A percentile compares a stretch with the other conserved stretches of the same genome.
These are phyloP conservation scores for Fusarium mexicanum DNA, from an alignment of 2,329 filamentous ascomycete genomes.

Conservation along the genomic window DNA sequence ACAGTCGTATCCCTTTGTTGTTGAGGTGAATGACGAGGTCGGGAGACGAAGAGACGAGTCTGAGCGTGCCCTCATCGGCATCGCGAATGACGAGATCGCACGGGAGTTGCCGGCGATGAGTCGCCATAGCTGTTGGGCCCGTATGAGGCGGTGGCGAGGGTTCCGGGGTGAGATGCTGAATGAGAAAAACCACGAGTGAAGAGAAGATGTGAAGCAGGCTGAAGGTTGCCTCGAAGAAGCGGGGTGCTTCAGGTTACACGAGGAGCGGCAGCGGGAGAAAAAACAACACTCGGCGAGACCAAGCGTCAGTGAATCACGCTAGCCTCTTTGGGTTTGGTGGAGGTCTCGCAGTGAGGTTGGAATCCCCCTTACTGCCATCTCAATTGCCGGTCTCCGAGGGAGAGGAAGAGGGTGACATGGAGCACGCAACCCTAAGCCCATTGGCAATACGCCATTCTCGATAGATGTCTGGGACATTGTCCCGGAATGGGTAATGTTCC, in stretches of 20 bases:
- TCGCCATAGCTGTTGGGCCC: fast-evolving
- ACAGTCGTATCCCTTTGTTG: fast-evolving
- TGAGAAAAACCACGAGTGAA: neutral
- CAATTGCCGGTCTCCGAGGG: no score
- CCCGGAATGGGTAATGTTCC: no score
- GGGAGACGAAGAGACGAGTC: fast-evolving
- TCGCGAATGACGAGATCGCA: neutral
- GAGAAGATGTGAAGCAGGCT: neutral
- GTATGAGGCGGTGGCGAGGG: fast-evolving
- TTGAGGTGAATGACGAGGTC: fast-evolving
- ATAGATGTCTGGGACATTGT: no score
- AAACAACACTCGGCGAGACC: neutral
- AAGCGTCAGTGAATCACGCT: neutral
- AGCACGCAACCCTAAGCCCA: no score
- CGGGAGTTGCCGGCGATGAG: fast-evolving
- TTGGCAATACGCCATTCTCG: no score
- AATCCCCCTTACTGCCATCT: no score
- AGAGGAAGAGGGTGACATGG: no score
- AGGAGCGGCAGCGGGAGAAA: neutral
- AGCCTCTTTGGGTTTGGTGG: neutral
- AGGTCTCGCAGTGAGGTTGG: no score
- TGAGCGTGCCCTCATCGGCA: neutral
- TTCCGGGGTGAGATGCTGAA: fast-evolving
- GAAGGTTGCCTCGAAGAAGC: neutral
- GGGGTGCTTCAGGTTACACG: neutral